A percentile compares a stretch with the other conserved stretches of the same genome.
phyloP scores from a whole-genome alignment of 2,329 filamentous ascomycete species.

The Sclerotinia glacialis region DNA sequence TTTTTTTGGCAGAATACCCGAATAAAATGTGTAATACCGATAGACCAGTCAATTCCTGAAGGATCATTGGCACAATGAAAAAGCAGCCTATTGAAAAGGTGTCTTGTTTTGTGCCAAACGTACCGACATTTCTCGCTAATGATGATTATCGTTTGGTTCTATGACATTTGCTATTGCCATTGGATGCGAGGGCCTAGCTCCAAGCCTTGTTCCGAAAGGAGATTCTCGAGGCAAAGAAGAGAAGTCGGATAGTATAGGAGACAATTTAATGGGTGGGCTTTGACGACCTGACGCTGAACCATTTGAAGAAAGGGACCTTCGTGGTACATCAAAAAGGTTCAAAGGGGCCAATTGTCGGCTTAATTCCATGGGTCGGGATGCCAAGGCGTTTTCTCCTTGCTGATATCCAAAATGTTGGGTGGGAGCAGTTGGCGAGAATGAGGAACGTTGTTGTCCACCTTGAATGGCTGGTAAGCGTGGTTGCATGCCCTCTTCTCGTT shows the following conservation, averaged over 20 bases:
- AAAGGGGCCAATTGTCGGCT: constrained; percentile 19
- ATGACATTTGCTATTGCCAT: constrained; percentile 35
- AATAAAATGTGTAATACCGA: constrained; percentile 7
- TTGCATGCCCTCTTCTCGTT: constrained; percentile 29
- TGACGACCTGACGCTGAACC: constrained; percentile 38
- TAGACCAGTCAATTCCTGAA: neutral
- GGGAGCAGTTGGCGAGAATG: constrained; percentile 42
- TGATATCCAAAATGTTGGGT: constrained; percentile 29
- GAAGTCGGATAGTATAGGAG: constrained; percentile 29
- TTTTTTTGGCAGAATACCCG: too few species aligned
- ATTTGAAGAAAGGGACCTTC: constrained; percentile 36
- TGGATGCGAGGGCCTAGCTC: constrained; percentile 26
- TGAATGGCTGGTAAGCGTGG: neutral
- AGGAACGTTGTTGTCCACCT: constrained; percentile 27
- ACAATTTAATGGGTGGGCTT: too few species aligned
- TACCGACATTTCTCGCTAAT: too few species aligned
- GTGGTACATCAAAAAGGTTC: neutral
- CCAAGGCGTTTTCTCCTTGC: constrained; percentile 22
- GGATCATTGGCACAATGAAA: neutral
- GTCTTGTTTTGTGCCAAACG: too few species aligned
- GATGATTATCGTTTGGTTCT: too few species aligned
- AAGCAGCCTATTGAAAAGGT: neutral
- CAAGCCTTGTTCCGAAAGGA: constrained; percentile 36
- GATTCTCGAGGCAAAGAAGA: constrained; percentile 36
- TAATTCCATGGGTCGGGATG: constrained; percentile 31